Evolutionary conservation across 331 rosid genomes (phyloP).

Genomic region (Telfairia occidentalis): DNA sequence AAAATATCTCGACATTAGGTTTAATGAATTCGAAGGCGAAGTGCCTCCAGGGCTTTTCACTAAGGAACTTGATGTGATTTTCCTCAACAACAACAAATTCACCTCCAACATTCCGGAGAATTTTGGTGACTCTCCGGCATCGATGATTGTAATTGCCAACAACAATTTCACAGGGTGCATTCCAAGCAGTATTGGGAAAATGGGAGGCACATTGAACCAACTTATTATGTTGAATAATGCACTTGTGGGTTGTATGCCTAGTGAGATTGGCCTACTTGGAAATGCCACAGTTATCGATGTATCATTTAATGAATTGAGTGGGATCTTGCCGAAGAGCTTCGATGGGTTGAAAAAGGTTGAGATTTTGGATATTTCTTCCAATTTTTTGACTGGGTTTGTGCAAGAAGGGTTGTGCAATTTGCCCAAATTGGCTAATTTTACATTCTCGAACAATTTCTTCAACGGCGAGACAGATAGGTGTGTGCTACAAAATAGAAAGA

Average conservation of each 20-base stretch:
- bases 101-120: not conserved
- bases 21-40: constrained; percentile 6
- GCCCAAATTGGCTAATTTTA: constrained; percentile 3
- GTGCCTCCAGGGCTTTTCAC: not conserved
- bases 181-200: constrained; percentile 14
- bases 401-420: not conserved
- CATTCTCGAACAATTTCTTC: constrained; percentile 4
- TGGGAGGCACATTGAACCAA: constrained; percentile 7
- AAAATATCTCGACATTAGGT: constrained; percentile 2
- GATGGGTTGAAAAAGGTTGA: not conserved
- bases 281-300: not conserved
- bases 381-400: constrained; percentile 5
- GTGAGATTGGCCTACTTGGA: constrained; percentile 7
- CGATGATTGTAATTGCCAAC: constrained; percentile 10
- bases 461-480: not conserved
- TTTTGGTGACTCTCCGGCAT: constrained; percentile 11
- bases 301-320: not conserved
- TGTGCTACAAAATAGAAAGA: not conserved
- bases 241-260: not conserved
- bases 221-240: constrained; percentile 9
- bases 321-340: constrained; percentile 8
- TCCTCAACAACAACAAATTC: constrained; percentile 12
- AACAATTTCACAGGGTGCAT: constrained; percentile 2
- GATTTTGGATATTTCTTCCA: not conserved
- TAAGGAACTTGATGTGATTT: not conserved